Conservation (phyloP, 176 grass and related monocot genomes). For the sorghum (Sorghum bicolor) region Sorghum_bicolor_NCBIv3 NC_012870.2:9141001-9141500, state of each 20-base stretch:
- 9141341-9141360: slow-evolving; percentile 14
- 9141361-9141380: slow-evolving; percentile 4
- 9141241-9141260: not conserved
- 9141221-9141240: slow-evolving; percentile 20
- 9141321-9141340: slow-evolving; percentile 18
- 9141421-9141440: slow-evolving; percentile 24
- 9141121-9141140: slow-evolving; percentile 70
- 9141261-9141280: slow-evolving; percentile 37
- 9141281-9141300: slow-evolving; percentile 39
- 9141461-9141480: slow-evolving; percentile 47
- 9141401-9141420: slow-evolving; percentile 22
- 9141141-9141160: slow-evolving; percentile 52
- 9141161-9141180: slow-evolving; percentile 43
- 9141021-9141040: slow-evolving; percentile 23
- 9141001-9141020: not conserved
- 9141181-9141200: not conserved
- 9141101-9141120: slow-evolving; percentile 64
- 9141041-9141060: not conserved
- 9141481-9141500: slow-evolving; percentile 43
- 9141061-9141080: slow-evolving; percentile 22
- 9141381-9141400: slow-evolving; percentile 25
- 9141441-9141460: slow-evolving; percentile 10
- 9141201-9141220: slow-evolving; percentile 13
- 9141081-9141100: slow-evolving; percentile 32
- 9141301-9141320: slow-evolving; percentile 28